Percentiles rank a stretch among this genome's conserved stretches.
Conservation (phyloP, 179 eudicot genomes). For the Actinidia polygama region DNA sequence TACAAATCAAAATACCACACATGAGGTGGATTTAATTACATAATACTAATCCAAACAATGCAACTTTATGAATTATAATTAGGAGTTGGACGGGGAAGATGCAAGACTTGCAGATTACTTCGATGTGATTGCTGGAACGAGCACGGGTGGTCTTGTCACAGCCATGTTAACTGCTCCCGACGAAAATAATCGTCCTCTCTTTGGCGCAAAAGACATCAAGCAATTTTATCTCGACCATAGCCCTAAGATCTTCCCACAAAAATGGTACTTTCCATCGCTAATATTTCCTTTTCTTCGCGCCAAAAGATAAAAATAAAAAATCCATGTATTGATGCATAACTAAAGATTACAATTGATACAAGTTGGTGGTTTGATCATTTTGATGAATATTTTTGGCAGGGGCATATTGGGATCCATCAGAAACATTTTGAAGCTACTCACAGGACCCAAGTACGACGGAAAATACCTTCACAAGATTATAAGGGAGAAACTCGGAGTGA, state of each 20-base stretch:
- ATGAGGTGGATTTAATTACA: no score
- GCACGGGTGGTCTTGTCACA: conserved; percentile 25
- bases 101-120: conserved; percentile 27
- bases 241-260: conserved; percentile 26
- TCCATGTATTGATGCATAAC: neutral
- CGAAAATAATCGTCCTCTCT: conserved; percentile 17
- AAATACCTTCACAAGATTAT: conserved; percentile 22
- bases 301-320: no score
- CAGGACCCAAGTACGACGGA: conserved; percentile 32
- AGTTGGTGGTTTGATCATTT: neutral
- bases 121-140: conserved; percentile 25
- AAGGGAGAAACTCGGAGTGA: conserved; percentile 26
- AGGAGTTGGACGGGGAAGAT: conserved; percentile 26
- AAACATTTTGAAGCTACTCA: neutral
- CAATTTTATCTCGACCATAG: conserved; percentile 19
- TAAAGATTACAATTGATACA: no score
- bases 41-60: neutral
- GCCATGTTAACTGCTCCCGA: conserved; percentile 29
- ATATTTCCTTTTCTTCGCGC: neutral
- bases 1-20: no score
- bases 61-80: neutral
- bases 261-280: neutral
- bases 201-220: conserved; percentile 29
- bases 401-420: neutral
- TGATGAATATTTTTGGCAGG: conserved; percentile 8